Evolutionary conservation across 164 flowering plant genomes (phyloP).

Genomic region (Pachysandra terminalis): DNA sequence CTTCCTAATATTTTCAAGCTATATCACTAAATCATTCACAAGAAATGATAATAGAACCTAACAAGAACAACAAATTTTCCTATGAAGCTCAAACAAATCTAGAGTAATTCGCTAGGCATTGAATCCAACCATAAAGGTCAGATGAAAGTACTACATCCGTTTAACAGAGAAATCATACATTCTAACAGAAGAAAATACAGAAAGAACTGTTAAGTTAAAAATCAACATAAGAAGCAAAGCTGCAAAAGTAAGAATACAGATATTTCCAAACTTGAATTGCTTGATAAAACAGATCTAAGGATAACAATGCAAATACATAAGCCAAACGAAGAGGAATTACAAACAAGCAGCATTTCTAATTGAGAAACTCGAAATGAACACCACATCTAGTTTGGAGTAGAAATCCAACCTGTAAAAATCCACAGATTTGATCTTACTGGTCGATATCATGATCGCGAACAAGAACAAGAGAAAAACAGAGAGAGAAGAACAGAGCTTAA

Average conservation of each 20-base stretch:
- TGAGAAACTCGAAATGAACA: neutral
- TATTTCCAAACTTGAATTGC: neutral
- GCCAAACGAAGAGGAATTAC: too few relatives aligned
- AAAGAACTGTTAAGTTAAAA: neutral
- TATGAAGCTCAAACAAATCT: neutral
- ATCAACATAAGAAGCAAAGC: neutral
- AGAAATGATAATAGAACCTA: neutral
- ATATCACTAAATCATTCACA: neutral
- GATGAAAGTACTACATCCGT: too few relatives aligned
- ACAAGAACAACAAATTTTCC: neutral
- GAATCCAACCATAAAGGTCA: too few relatives aligned
- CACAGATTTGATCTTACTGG: constrained; percentile 75
- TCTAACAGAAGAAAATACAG: neutral
- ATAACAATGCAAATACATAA: neutral
- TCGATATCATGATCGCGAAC: constrained; percentile 51
- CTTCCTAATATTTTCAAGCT: too few relatives aligned
- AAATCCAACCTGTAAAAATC: constrained; percentile 78
- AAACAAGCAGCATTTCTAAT: neutral
- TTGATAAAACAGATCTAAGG: constrained; percentile 10
- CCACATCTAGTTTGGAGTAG: neutral
- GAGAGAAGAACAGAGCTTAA: constrained; percentile 6
- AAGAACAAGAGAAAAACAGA: neutral
- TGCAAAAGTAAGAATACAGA: neutral
- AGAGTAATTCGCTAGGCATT: too few relatives aligned
- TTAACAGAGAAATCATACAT: neutral